A percentile compares a stretch with the other conserved stretches of the same genome.
These are phyloP conservation scores for Verticillium klebahnii DNA, from an alignment of 2,329 filamentous ascomycete species.

Conservation along the genomic window DNA sequence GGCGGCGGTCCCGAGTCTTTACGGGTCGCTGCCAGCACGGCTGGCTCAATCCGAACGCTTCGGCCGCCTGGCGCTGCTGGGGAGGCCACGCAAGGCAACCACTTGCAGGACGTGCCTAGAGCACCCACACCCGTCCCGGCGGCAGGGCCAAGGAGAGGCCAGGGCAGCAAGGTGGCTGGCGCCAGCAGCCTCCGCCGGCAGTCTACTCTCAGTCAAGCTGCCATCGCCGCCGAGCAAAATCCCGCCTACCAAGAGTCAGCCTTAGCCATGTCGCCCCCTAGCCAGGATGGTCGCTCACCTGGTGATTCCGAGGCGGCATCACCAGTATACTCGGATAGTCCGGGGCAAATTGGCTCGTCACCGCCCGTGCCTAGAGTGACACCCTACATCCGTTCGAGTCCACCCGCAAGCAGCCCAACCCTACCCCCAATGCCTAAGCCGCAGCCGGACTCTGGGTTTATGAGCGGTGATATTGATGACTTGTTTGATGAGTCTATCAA, in stretches of 20 bases:
- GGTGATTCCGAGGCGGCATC: conserved; percentile 47
- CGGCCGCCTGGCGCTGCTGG: conserved; percentile 60
- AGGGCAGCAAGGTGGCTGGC: conserved; percentile 23
- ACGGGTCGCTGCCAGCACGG: conserved; percentile 84
- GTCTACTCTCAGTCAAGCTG: conserved; percentile 49
- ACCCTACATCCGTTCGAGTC: conserved; percentile 51
- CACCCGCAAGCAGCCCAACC: conserved; percentile 75
- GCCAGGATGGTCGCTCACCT: conserved; percentile 50
- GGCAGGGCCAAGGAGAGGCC: conserved; percentile 21
- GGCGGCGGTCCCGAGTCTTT: conserved; percentile 73
- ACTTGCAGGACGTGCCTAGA: conserved; percentile 68
- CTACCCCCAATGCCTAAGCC: conserved; percentile 59
- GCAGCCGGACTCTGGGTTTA: conserved; percentile 74
- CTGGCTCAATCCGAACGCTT: conserved; percentile 80
- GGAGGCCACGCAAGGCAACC: conserved; percentile 37
- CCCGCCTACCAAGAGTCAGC: conserved; percentile 30
- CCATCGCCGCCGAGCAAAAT: conserved; percentile 26
- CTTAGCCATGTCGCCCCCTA: conserved; percentile 41
- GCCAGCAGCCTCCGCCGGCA: conserved; percentile 55
- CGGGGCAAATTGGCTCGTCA: conserved; percentile 82
- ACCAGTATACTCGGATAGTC: conserved; percentile 56
- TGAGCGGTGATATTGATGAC: conserved; percentile 72
- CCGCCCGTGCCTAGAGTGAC: conserved; percentile 71
- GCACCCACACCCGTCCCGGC: conserved; percentile 73
- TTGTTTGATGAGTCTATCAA: conserved; percentile 55